A percentile compares a stretch with the other conserved stretches of the same genome.
These are phyloP conservation scores for Gossypium stocksii DNA, from an alignment of 345 rosid genomes.

Conservation along the genomic window DNA sequence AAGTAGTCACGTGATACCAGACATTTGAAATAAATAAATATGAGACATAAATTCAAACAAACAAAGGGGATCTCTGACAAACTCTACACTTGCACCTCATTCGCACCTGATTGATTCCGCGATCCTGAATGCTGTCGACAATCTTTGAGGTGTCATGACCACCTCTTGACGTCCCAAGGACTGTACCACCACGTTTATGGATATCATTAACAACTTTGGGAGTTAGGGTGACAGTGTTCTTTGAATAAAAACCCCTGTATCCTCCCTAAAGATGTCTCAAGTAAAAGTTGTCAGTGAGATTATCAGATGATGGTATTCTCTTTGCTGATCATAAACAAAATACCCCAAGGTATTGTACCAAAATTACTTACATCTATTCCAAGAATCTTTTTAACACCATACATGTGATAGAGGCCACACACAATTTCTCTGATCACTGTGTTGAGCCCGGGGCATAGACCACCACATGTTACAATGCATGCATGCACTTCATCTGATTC, in stretches of 20 bases:
- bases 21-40: background rate
- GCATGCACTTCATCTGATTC: conserved; percentile 77
- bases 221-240: conserved; percentile 55
- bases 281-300: background rate
- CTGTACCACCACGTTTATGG: conserved; percentile 92
- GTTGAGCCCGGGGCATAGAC: conserved; percentile 92
- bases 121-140: conserved; percentile 74
- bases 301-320: background rate
- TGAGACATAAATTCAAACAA: conserved; percentile 1
- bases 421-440: conserved; percentile 96
- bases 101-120: conserved; percentile 72
- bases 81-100: conserved; percentile 1
- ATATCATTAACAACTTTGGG: conserved; percentile 75
- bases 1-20: background rate
- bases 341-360: background rate
- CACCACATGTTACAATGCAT: conserved; percentile 92
- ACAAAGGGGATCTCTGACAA: background rate
- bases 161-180: conserved; percentile 86
- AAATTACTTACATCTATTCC: conserved; percentile 74
- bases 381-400: conserved; percentile 64
- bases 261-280: conserved; percentile 58
- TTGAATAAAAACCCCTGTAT: conserved; percentile 83
- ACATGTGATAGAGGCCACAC: conserved; percentile 67
- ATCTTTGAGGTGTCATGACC: conserved; percentile 81
- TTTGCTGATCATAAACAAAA: background rate